phyloP scores from a whole-genome alignment of 2,329 filamentous ascomycete species.

The Monosporascus sp. region DNA sequence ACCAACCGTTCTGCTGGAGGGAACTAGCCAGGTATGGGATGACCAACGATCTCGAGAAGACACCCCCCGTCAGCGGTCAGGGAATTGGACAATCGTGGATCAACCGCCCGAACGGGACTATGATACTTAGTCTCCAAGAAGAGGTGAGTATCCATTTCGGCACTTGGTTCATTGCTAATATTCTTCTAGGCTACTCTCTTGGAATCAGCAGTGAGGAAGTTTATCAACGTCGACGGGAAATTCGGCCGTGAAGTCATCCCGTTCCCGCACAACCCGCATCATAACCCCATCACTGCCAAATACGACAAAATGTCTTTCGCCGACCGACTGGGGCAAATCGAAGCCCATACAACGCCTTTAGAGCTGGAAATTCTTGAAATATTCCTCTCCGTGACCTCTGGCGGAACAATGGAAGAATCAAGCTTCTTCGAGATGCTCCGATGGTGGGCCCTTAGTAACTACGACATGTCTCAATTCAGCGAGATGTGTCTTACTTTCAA shows the following conservation, averaged over 20 bases:
- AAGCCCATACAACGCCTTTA: conserved; percentile 30
- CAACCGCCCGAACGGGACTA: conserved; percentile 20
- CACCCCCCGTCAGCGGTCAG: conserved; percentile 31
- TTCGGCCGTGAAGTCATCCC: conserved; percentile 32
- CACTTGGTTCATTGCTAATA: too few relatives aligned
- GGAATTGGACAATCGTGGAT: conserved; percentile 38
- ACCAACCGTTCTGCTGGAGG: conserved; percentile 35
- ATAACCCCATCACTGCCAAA: conserved; percentile 25
- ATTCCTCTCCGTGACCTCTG: conserved; percentile 37
- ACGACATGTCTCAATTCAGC: conserved; percentile 33
- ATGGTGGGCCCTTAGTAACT: conserved; percentile 40
- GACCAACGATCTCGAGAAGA: conserved; percentile 31
- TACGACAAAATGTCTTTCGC: conserved; percentile 35
- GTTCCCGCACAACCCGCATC: conserved; percentile 31
- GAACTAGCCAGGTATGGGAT: conserved; percentile 42
- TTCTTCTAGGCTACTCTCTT: too few relatives aligned
- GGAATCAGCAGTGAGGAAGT: conserved; percentile 27
- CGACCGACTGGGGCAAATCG: conserved; percentile 37
- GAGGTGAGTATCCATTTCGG: conserved; percentile 23
- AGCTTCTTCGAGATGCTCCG: conserved; percentile 43
- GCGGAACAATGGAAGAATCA: conserved; percentile 34
- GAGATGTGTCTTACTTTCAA: conserved; percentile 37
- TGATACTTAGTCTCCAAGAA: conserved; percentile 35
- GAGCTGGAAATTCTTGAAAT: conserved; percentile 34
- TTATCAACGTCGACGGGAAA: conserved; percentile 40